Evolutionary conservation across 163 green algal species (phyloP), one percentile per base, ranked within the genome.

Genomic region (Prototheca wickerhamii): DNA sequence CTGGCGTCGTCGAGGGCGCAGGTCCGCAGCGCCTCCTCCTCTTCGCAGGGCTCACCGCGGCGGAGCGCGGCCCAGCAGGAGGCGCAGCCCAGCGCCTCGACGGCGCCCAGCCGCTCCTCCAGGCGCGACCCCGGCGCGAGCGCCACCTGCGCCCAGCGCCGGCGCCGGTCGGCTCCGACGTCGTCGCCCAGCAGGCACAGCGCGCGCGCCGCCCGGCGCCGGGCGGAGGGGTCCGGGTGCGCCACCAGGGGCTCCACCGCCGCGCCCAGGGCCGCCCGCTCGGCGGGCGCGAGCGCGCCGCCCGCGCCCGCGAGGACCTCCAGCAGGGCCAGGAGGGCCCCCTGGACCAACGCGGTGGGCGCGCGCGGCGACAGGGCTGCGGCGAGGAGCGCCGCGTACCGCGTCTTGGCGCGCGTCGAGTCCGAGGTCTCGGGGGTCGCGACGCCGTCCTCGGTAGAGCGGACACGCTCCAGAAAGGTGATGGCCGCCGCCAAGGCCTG

Each of bases 21-120:
- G 37, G 37, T 15, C 37, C 37, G n/a, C n/a, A n/a, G 10, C 37
- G 10, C 37, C 10, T 15, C 10, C 37, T 44, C 37, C 37, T 15
- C 37, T 15, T 15, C 10, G 10, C 37, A 44, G 15, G 37, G 0
- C 10, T 15, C 10, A 10, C 15, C 37, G 15, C 32, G 26, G 25
- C 28, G 26, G 31, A 42, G 46, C 50, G 30, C 58, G 29, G n/a
- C 30, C 65, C 31, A 52, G 21, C 30, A 26, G 26, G 64, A 25
- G 26, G 84, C 59, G 37, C 74, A 86, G 51, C 82, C 82, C 1
- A 62, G 53, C 32, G 77, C 82, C 1, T 35, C 49, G 4, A 88
- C 56, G 7, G 63, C 67, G 51, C 88, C 88, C 46, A 91, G 78
- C 34, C 71, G 57, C 57, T 87, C 66, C 69, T 95, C 88, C 40